These are phyloP conservation scores for Vitis hybrid DNA, from an alignment of 177 flowering plant species.

Conservation along the genomic window DNA sequence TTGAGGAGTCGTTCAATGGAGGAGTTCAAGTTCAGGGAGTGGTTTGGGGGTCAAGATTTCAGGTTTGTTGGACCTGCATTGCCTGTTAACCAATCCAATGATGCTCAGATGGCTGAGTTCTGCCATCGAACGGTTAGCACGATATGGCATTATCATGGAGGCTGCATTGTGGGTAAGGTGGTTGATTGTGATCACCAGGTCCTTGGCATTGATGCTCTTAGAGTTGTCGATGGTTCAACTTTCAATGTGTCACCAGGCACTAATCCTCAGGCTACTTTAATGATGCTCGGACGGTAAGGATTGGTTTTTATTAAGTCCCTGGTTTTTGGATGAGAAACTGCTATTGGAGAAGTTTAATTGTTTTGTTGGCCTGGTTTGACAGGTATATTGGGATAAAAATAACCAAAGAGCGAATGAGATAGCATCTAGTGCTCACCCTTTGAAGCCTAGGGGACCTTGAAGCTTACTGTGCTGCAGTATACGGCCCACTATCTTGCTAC, in stretches of 20 bases:
- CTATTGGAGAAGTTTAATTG: background rate
- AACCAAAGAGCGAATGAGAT: slow-evolving; percentile 18
- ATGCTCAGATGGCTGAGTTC: slow-evolving; percentile 53
- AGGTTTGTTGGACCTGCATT: slow-evolving; percentile 60
- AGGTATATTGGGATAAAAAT: slow-evolving; percentile 40
- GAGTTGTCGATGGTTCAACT: slow-evolving; percentile 83
- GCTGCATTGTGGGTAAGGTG: slow-evolving; percentile 77
- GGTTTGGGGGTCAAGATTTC: slow-evolving; percentile 56
- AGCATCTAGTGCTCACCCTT: background rate
- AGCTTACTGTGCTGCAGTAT: too few species aligned
- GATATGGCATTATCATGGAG: slow-evolving; percentile 98
- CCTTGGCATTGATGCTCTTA: slow-evolving; percentile 55
- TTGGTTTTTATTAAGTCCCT: background rate
- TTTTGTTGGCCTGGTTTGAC: slow-evolving; percentile 5
- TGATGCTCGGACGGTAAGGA: slow-evolving; percentile 86
- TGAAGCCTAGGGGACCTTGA: too few species aligned
- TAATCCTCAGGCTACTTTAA: slow-evolving; percentile 86
- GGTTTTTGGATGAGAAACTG: background rate
- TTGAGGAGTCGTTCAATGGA: slow-evolving; percentile 58
- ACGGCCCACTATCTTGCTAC: too few species aligned
- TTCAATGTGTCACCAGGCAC: slow-evolving; percentile 84
- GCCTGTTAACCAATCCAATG: slow-evolving; percentile 45
- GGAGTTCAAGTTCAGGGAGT: slow-evolving; percentile 51
- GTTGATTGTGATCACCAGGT: slow-evolving; percentile 59
- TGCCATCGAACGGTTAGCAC: slow-evolving; percentile 81